A percentile compares a stretch with the other conserved stretches of the same genome.
These are phyloP conservation scores for Penicillium goetzii DNA, from an alignment of 495 filamentous ascomycete species.

Conservation along the genomic window DNA sequence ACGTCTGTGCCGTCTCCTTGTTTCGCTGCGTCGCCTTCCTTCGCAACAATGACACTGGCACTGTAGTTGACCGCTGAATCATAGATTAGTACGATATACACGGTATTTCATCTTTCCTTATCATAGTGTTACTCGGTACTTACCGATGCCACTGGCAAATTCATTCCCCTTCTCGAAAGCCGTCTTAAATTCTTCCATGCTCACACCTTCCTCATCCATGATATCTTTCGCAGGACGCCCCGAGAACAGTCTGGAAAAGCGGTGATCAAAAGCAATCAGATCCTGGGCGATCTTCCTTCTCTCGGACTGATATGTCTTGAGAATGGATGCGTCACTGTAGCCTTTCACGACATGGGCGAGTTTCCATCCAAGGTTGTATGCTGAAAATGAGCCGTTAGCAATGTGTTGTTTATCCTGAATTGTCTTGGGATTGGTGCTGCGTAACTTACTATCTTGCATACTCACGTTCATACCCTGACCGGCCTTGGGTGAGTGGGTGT, in stretches of 20 bases:
- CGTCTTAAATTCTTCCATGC: slow-evolving; percentile 52
- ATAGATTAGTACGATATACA: slow-evolving; percentile 1
- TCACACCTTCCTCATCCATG: slow-evolving; percentile 48
- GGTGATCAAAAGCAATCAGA: slow-evolving; percentile 67
- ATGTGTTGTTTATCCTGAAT: not conserved
- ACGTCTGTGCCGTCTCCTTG: slow-evolving; percentile 38
- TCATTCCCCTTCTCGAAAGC: slow-evolving; percentile 43
- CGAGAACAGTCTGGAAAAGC: slow-evolving; percentile 55
- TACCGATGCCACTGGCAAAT: slow-evolving; percentile 47
- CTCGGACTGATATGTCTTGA: slow-evolving; percentile 65
- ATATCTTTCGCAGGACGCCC: slow-evolving; percentile 39
- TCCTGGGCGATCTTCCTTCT: slow-evolving; percentile 64
- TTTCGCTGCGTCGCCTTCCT: slow-evolving; percentile 26
- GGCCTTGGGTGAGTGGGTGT: slow-evolving; percentile 67
- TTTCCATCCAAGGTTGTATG: slow-evolving; percentile 80
- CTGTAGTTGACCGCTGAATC: slow-evolving; percentile 40
- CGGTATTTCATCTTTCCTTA: not conserved
- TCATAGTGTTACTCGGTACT: not conserved
- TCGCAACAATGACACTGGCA: slow-evolving; percentile 39
- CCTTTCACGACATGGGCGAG: slow-evolving; percentile 62
- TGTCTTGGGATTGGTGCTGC: not conserved
- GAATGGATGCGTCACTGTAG: slow-evolving; percentile 51
- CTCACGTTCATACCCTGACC: slow-evolving; percentile 78
- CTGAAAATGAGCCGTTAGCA: slow-evolving; percentile 14
- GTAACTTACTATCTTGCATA: slow-evolving; percentile 56